Evolutionary conservation across 2,329 filamentous ascomycete species (phyloP), one percentile per base, ranked within the genome.

Genomic region (Tolypocladium paradoxum): DNA sequence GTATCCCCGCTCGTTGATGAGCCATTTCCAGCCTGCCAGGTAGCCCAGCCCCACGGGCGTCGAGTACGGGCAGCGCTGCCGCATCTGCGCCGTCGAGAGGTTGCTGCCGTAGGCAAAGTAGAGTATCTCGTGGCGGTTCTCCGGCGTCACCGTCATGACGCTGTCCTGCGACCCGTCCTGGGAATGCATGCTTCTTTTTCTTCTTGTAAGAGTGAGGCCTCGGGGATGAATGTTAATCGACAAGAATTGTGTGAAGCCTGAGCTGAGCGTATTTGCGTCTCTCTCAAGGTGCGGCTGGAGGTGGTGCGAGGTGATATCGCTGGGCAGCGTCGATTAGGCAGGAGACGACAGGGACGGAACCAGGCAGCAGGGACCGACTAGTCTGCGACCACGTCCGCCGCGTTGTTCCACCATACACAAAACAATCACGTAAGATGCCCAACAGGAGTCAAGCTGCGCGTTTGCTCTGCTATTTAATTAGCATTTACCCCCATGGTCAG

Each of bases 101-200:
- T 88, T 88, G 64, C 78, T 83, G 57, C 85, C 85, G 67, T 85
- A 88, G 61, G 79, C 85, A 63, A 88, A 87, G 72, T 87, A 87
- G 57, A 82, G 66, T 50, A 70, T 60, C 56, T 71, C 69, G 49
- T 63, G 63, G 14, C 63, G 60, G 52, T 65, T 61, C 37, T 69
- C 66, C 34, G 66, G 65, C 53, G 71, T 64, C 20, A 68, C 40
- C 27, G 68, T 70, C 59, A 66, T 63, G 55, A 58, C 57, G 58
- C 65, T 68, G 58, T 65, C 67, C 56, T 70, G 68, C 24, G 68
- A 70, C 53, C 65, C 65, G 48, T 61, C 64, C 18, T 65, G 62
- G 18, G 64, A 62, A 37, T 57, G 60, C 64, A 68, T 65, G 52
- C 31, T 37, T 55, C 29, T 52, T 36, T 7, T 35, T 27, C 22